Evolutionary conservation across 2,329 filamentous ascomycete species (phyloP), one percentile per base, ranked within the genome.

Genomic region (Colletotrichum sp.): DNA sequence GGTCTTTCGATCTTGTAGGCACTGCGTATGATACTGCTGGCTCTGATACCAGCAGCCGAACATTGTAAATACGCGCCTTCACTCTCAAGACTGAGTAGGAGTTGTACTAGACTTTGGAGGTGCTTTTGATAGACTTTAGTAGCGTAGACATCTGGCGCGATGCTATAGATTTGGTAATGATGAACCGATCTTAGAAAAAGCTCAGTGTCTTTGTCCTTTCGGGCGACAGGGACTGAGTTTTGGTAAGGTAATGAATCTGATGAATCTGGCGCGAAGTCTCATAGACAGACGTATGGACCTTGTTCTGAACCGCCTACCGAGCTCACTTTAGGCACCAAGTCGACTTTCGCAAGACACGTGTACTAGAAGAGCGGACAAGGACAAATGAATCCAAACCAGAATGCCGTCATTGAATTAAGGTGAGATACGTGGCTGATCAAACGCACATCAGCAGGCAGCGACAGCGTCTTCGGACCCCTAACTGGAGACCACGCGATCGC

Each of bases 1-100:
- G 92, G 75, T 91, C 91, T 2, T 95, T 95, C 82, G 90, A 90
- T 69, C 79, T 82, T 65, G 79, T 26, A 65, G 78, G 75, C 13
- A 81, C 79, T 30, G 78, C 61, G 61, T 78, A 78, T 55, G 74
- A 76, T 8, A 26, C 34, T 21, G 71, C 65, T 7, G 52, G 74
- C 24, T 75, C 72, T 24, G 72, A 75, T 12, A 72, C 67, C 18
- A 52, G 68, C 60, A 66, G 61, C 34, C 32, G 61, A 34, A 64
- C 61, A 7, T 5, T 64, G 34, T 43, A 1, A 64, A 16, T 24
- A 15, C n/a, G 21, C 10, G 24, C 8, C n/a, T 8, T 48, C 30
- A 13, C 9, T 15, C 16, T 28, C n/a, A 34, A 21, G 9, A 16
- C 36, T 66, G 63, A 26, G 39, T 24, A n/a, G 39, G 39, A 43